Percentiles rank a stretch among this genome's conserved stretches.
Conservation (phyloP, 2,329 filamentous ascomycete genomes). For the Colletotrichum musae region DNA sequence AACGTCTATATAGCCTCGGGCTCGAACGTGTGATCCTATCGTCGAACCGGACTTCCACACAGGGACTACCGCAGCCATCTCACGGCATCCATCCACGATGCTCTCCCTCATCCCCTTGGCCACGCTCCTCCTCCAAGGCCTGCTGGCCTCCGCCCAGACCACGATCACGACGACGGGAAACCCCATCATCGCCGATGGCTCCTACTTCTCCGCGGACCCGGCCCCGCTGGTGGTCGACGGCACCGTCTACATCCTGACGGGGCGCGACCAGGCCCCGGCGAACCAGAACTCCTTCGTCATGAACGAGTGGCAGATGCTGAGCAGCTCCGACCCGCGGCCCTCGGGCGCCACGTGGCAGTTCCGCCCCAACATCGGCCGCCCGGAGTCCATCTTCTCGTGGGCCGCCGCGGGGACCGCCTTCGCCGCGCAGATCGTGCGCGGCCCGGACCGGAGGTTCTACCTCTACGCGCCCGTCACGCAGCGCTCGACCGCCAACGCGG, state of each 20-base stretch:
- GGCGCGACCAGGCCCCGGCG: slow-evolving; percentile 50
- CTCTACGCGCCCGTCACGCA: slow-evolving; percentile 54
- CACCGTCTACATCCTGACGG: slow-evolving; percentile 54
- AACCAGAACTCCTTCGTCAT: slow-evolving; percentile 52
- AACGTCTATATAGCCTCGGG: no score
- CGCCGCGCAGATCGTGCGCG: slow-evolving; percentile 53
- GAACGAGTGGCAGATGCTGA: slow-evolving; percentile 54
- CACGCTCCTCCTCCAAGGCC: slow-evolving; percentile 8
- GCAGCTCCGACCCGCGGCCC: slow-evolving; percentile 46
- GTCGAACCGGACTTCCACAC: neutral
- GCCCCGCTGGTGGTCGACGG: slow-evolving; percentile 53
- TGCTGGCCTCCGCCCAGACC: slow-evolving; percentile 34
- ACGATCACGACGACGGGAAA: slow-evolving; percentile 51
- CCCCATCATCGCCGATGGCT: slow-evolving; percentile 54
- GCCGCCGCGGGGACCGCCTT: slow-evolving; percentile 52
- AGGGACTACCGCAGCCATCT: neutral
- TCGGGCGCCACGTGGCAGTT: slow-evolving; percentile 51
- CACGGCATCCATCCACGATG: neutral
- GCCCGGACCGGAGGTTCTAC: slow-evolving; percentile 52
- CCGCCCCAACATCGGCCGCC: slow-evolving; percentile 48
- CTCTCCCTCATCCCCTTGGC: neutral
- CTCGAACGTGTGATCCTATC: neutral
- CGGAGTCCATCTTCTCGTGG: slow-evolving; percentile 53
- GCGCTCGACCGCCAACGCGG: slow-evolving; percentile 45
- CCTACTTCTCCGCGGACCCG: slow-evolving; percentile 55